A percentile compares a stretch with the other conserved stretches of the same genome.
Evolutionary conservation across 129 eudicot genomes (phyloP).

Genomic region (Helichrysum umbraculigerum): DNA sequence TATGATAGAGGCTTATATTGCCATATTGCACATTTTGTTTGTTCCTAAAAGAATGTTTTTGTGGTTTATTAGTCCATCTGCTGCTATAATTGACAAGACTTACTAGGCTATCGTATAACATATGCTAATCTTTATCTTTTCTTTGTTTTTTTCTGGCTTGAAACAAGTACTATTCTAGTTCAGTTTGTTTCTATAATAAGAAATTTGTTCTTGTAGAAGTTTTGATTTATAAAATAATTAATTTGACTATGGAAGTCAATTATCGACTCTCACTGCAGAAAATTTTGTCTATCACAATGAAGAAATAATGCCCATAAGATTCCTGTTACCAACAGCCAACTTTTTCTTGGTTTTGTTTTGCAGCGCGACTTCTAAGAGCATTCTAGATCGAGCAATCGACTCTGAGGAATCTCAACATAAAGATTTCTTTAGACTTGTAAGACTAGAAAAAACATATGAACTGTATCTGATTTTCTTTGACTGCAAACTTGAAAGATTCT

Average conservation of each 20-base stretch:
- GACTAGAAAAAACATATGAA: background rate
- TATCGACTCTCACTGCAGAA: background rate
- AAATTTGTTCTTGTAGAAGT: background rate
- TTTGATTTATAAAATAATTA: background rate
- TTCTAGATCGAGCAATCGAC: constrained; percentile 79
- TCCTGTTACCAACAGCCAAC: background rate
- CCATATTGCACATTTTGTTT: background rate
- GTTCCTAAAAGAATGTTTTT: background rate
- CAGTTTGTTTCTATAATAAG: background rate
- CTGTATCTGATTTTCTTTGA: background rate
- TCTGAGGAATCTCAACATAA: constrained; percentile 83
- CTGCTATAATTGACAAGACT: no score
- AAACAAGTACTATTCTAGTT: background rate
- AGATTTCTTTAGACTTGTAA: constrained; percentile 83
- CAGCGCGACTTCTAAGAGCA: constrained; percentile 77
- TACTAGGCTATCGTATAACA: background rate
- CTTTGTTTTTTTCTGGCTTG: background rate
- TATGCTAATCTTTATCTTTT: no score
- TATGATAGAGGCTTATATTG: background rate
- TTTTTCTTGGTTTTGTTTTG: background rate
- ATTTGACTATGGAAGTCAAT: background rate
- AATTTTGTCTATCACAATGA: background rate
- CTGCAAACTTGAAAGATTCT: constrained; percentile 29
- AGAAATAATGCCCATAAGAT: background rate
- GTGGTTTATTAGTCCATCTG: no score